Conservation (phyloP, 371 early-diverging fungal species). For the Circinella minor region DNA sequence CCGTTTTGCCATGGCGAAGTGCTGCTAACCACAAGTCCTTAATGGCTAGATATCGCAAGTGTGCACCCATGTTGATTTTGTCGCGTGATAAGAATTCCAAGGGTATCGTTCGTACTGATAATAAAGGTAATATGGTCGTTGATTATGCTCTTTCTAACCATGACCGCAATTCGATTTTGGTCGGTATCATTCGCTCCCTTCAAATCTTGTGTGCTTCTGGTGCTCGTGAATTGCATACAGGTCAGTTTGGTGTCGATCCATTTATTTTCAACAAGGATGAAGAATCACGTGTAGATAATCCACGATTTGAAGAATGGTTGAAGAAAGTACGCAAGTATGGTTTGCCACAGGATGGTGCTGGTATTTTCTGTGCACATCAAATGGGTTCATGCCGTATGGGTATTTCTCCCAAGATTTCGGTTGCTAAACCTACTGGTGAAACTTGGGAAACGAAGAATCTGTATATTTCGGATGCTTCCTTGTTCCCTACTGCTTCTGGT, state of each 20-base stretch:
- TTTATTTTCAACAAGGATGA: slow-evolving; percentile 41
- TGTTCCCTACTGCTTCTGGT: slow-evolving; percentile 75
- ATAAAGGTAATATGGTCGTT: slow-evolving; percentile 31
- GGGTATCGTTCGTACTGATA: slow-evolving; percentile 37
- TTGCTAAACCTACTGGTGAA: slow-evolving; percentile 72
- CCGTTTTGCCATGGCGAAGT: slow-evolving; percentile 60
- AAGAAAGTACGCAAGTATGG: slow-evolving; percentile 30
- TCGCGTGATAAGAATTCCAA: slow-evolving; percentile 72
- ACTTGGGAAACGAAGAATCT: slow-evolving; percentile 77
- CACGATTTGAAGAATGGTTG: slow-evolving; percentile 42
- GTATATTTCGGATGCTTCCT: slow-evolving; percentile 75
- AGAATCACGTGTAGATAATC: slow-evolving; percentile 42
- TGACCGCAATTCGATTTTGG: slow-evolving; percentile 56
- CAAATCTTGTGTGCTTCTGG: slow-evolving; percentile 57
- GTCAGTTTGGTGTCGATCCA: slow-evolving; percentile 52
- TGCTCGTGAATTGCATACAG: slow-evolving; percentile 65
- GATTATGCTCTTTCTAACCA: slow-evolving; percentile 57
- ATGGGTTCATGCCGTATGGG: slow-evolving; percentile 80
- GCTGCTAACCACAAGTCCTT: slow-evolving; percentile 56
- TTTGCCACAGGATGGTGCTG: slow-evolving; percentile 33
- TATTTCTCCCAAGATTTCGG: slow-evolving; percentile 56
- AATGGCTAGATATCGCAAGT: slow-evolving; percentile 57
- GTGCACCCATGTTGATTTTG: slow-evolving; percentile 60
- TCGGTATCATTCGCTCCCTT: slow-evolving; percentile 55
- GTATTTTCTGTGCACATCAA: slow-evolving; percentile 63